Conservation (phyloP, 2,329 filamentous ascomycete genomes). For the Raffaelea albimanens region DNA sequence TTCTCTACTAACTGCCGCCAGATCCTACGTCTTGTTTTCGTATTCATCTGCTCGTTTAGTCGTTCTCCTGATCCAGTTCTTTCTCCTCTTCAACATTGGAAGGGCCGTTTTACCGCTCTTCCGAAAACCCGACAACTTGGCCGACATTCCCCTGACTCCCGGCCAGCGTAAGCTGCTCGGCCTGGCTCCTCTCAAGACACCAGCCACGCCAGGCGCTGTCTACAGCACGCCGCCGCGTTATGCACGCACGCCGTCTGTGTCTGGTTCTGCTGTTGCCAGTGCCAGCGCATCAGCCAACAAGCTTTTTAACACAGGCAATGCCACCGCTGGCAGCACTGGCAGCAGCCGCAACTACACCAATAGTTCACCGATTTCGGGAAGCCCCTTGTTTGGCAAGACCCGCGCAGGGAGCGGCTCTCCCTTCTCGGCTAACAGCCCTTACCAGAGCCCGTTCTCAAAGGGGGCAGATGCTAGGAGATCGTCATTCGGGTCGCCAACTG, state of each 20-base stretch:
- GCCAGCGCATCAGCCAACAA: conserved; percentile 7
- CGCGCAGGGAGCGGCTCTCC: conserved; percentile 9
- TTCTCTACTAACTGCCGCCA: conserved; percentile 11
- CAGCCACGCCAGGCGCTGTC: conserved; percentile 58
- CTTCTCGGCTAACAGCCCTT: conserved; percentile 6
- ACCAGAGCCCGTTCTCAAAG: background rate
- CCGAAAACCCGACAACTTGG: conserved; percentile 63
- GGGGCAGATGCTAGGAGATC: conserved; percentile 44
- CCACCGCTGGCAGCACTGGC: conserved; percentile 18
- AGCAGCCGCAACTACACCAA: conserved; percentile 11
- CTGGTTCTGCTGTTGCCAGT: conserved; percentile 50
- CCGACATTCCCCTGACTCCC: conserved; percentile 87
- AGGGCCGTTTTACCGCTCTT: conserved; percentile 64
- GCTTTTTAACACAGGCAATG: conserved; percentile 17
- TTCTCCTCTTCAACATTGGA: conserved; percentile 62
- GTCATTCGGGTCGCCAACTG: conserved; percentile 52
- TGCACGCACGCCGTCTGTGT: conserved; percentile 59
- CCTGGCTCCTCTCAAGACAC: conserved; percentile 55
- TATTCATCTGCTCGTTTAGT: conserved; percentile 30
- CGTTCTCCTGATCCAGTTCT: conserved; percentile 38
- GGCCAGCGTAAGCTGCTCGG: conserved; percentile 78
- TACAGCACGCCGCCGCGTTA: conserved; percentile 86
- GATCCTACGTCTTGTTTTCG: conserved; percentile 22
- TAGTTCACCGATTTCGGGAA: conserved; percentile 39
- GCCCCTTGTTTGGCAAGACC: conserved; percentile 59